These are phyloP conservation scores for Beauveria brongniartii DNA, from an alignment of 2,329 filamentous ascomycete species.

Conservation along the genomic window DNA sequence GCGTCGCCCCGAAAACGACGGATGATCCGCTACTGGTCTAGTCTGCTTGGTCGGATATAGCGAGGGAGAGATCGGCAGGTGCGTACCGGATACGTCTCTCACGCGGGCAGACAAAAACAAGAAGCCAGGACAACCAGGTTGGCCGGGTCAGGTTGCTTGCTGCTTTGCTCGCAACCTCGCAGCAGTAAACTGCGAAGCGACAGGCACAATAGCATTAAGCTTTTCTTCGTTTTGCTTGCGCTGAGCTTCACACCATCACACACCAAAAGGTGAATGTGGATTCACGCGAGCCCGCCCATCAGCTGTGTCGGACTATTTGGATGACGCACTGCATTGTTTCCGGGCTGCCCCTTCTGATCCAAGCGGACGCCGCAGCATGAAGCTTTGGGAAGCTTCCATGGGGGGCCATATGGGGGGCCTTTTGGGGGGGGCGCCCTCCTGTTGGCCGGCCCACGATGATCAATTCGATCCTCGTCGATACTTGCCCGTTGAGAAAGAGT, in stretches of 20 bases:
- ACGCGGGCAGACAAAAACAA: neutral
- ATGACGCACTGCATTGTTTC: constrained; percentile 1
- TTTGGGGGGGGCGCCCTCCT: neutral
- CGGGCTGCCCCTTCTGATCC: neutral
- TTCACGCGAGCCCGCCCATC: neutral
- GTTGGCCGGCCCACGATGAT: neutral
- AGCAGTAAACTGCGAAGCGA: neutral
- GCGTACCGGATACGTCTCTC: neutral
- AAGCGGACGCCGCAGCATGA: neutral
- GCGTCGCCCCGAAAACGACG: neutral
- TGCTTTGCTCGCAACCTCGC: neutral
- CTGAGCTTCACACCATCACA: neutral
- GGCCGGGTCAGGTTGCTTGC: neutral
- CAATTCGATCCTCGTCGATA: neutral
- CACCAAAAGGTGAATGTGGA: neutral
- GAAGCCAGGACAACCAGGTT: neutral
- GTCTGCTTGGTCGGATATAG: neutral
- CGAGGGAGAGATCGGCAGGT: neutral
- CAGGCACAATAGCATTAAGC: neutral
- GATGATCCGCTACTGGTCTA: constrained; percentile 5
- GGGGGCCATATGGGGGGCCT: no score
- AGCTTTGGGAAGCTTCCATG: neutral
- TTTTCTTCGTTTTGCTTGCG: neutral
- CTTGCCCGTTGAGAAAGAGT: neutral
- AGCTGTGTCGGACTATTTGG: neutral